Conservation (phyloP, 2,329 filamentous ascomycete species). For the Neoarthrinium moseri region DNA sequence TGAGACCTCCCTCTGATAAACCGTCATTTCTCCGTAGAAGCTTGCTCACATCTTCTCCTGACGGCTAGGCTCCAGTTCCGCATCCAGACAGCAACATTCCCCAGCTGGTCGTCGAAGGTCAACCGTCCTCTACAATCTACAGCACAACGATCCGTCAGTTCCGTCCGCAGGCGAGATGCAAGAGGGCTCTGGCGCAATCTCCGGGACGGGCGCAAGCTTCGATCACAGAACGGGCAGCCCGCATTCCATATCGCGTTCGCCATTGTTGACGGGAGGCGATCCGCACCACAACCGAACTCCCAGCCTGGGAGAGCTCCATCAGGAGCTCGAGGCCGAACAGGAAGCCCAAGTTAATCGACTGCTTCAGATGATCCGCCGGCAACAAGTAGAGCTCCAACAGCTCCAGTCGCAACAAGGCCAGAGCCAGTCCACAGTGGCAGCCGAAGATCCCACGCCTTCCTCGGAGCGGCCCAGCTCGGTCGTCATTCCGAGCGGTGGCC, state of each 20-base stretch:
- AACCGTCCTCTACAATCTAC: conserved; percentile 70
- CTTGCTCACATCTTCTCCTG: background rate
- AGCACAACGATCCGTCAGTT: conserved; percentile 67
- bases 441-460: conserved; percentile 48
- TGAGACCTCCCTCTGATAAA: conserved; percentile 31
- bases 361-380: conserved; percentile 72
- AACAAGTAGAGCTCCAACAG: conserved; percentile 68
- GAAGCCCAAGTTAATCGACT: conserved; percentile 79
- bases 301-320: conserved; percentile 74
- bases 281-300: conserved; percentile 66
- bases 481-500: conserved; percentile 32
- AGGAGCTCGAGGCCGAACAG: conserved; percentile 77
- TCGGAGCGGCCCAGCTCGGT: conserved; percentile 42
- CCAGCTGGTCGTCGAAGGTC: conserved; percentile 62
- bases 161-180: conserved; percentile 70
- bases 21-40: background rate
- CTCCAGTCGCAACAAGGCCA: conserved; percentile 48
- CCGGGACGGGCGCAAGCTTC: conserved; percentile 18
- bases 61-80: conserved; percentile 35
- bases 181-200: conserved; percentile 36
- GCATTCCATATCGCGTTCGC: conserved; percentile 46
- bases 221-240: conserved; percentile 39
- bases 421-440: conserved; percentile 40
- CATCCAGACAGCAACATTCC: conserved; percentile 42
- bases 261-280: conserved; percentile 42